phyloP scores from a whole-genome alignment of 495 filamentous ascomycete genomes.

The Umbilicaria muhlenbergii region DNA sequence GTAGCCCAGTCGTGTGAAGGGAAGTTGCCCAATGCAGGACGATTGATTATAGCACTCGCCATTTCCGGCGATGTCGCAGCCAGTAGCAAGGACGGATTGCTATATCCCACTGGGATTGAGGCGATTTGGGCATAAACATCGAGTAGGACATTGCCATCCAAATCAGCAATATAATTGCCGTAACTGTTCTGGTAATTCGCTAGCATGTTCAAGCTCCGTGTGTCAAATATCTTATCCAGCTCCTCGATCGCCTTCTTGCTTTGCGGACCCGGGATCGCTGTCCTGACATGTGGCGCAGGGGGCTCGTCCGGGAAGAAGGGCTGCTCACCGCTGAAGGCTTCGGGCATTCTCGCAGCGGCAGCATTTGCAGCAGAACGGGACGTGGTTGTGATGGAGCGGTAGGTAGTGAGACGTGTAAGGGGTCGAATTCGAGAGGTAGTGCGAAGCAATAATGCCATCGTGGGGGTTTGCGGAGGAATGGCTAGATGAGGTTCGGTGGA shows the following conservation, averaged over 20 bases:
- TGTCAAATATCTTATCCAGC: slow-evolving; percentile 81
- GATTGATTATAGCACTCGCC: slow-evolving; percentile 74
- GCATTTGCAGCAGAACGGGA: slow-evolving; percentile 21
- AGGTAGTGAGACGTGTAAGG: slow-evolving; percentile 22
- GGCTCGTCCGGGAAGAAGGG: slow-evolving; percentile 63
- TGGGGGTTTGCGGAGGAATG: not conserved
- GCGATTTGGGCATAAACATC: slow-evolving; percentile 61
- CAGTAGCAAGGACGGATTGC: slow-evolving; percentile 66
- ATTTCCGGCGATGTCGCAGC: slow-evolving; percentile 64
- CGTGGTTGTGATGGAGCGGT: slow-evolving; percentile 27
- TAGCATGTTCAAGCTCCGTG: slow-evolving; percentile 76
- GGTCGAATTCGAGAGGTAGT: slow-evolving; percentile 26
- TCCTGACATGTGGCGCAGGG: slow-evolving; percentile 53
- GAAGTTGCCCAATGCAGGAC: slow-evolving; percentile 93
- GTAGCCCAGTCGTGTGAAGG: slow-evolving; percentile 79
- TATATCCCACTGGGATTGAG: slow-evolving; percentile 94
- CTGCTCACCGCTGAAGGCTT: slow-evolving; percentile 16
- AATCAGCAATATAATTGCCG: slow-evolving; percentile 71
- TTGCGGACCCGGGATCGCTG: slow-evolving; percentile 71
- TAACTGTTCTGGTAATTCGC: slow-evolving; percentile 30
- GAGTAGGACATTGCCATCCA: slow-evolving; percentile 60
- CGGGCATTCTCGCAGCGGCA: slow-evolving; percentile 1
- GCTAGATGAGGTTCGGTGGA: too few species aligned
- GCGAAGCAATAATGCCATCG: slow-evolving; percentile 31
- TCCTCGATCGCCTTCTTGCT: slow-evolving; percentile 53